phyloP scores from a whole-genome alignment of 78 protist species.

The Capsaspora owczarzaki region DNA sequence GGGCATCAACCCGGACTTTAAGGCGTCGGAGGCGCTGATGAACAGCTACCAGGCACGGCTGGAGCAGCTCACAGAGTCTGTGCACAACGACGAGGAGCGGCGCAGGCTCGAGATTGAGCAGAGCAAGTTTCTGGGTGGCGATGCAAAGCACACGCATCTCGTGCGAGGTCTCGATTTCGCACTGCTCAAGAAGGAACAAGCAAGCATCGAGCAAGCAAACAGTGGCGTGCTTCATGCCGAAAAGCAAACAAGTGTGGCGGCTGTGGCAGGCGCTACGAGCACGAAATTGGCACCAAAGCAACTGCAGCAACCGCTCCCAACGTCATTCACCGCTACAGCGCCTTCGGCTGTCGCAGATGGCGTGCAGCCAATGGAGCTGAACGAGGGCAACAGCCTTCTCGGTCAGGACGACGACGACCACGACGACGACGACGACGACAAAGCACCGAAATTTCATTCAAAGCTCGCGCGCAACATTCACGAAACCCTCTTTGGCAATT shows the following conservation, averaged over 20 bases:
- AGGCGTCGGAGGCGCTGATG: not conserved
- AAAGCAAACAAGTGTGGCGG: too few species aligned
- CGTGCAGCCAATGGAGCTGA: not conserved
- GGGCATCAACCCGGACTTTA: not conserved
- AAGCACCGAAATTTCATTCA: not conserved
- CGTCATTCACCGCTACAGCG: too few species aligned
- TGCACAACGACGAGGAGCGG: not conserved
- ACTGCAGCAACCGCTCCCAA: too few species aligned
- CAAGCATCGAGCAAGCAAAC: too few species aligned
- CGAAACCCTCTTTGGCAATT: not conserved
- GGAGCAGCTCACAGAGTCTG: not conserved
- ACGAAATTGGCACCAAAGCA: too few species aligned
- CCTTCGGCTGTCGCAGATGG: too few species aligned
- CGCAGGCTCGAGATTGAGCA: slow-evolving; percentile 14
- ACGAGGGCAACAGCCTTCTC: not conserved
- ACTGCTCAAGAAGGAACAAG: slow-evolving; percentile 40
- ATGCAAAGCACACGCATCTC: slow-evolving; percentile 58
- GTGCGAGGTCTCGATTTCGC: slow-evolving; percentile 62
- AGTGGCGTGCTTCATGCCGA: too few species aligned
- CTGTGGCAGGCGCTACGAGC: too few species aligned
- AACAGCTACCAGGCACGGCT: too few species aligned
- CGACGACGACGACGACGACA: not conserved
- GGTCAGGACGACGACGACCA: not conserved
- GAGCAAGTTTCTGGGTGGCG: slow-evolving; percentile 56
- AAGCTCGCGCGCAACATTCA: not conserved